These are phyloP conservation scores for Haplosporangium gracile DNA, from an alignment of 192 early-diverging fungal species.

Conservation along the genomic window DNA sequence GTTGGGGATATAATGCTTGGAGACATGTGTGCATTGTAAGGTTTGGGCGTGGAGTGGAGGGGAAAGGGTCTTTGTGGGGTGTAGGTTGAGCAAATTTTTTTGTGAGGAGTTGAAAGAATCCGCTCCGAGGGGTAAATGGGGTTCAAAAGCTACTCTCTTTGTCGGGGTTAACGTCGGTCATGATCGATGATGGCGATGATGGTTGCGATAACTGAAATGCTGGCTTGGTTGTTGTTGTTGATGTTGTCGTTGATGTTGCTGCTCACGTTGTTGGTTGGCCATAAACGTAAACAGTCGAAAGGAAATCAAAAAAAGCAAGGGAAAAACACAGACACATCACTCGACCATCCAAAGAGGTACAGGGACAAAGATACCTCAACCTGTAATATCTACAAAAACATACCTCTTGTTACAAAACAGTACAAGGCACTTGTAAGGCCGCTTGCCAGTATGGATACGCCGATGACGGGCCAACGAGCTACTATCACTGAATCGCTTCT, in stretches of 20 bases:
- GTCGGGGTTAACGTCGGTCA: neutral
- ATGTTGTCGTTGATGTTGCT: neutral
- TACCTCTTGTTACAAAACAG: slow-evolving; percentile 63
- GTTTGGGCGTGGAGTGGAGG: too few species aligned
- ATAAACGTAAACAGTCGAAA: neutral
- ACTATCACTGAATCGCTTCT: slow-evolving; percentile 84
- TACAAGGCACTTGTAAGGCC: slow-evolving; percentile 71
- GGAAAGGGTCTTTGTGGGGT: too few species aligned
- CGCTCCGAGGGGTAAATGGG: neutral
- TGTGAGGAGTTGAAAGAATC: neutral
- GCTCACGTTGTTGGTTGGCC: neutral
- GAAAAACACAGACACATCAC: neutral
- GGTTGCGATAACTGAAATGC: neutral
- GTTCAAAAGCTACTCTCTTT: neutral
- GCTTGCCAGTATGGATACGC: slow-evolving; percentile 75
- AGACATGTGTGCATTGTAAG: too few species aligned
- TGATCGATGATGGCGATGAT: neutral
- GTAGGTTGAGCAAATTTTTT: too few species aligned
- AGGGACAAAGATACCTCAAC: neutral
- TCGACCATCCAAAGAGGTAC: neutral
- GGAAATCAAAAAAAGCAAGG: neutral
- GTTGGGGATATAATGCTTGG: too few species aligned
- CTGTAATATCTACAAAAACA: neutral
- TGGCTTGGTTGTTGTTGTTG: neutral
- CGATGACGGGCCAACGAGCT: slow-evolving; percentile 82